Base-by-base conservation (phyloP, 768 basidiomycete species). In the Hebeloma cylindrosporum region DNA sequence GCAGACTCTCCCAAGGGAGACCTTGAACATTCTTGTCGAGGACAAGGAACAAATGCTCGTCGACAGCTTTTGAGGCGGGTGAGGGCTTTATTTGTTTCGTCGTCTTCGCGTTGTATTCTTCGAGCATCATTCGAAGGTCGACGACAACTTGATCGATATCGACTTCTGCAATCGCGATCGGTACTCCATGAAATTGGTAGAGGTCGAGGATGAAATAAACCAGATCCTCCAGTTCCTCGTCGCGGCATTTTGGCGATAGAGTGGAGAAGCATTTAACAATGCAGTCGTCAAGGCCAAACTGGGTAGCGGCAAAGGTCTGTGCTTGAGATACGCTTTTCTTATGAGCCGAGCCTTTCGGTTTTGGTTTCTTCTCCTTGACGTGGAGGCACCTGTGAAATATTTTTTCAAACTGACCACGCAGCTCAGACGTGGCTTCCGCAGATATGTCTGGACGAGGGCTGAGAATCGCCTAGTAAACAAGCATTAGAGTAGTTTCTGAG, bases 1-100 rank as follows among this genome's bases (percentile, higher is more conserved):
- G 93, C 10, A 97, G 80, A 18, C 88, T 94, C 66, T 98, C 96
- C 95, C 95, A 98, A 2, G 96, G 94, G 43, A 98, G 74, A 0
- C 82, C 80, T 58, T 93, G 90, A 8, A 94, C 69, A 47, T 88
- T 83, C 66, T 89, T 90, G 65, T 97, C 96, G 37, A 98, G 74
- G 14, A 95, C 78, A 48, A 98, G 71, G 69, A 97, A 95, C 26
- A 83, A 64, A 59, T 98, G 95, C 30, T 81, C 74, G 55, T 88
- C 85, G 4, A 68, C 53, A 16, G 56, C 50, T 31, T 26, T 37
- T 20, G 40, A 11, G 11, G 34, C 22, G 29, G 13, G 17, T 4
- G 53, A 44, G 3, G 50, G 31, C 20, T 55, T 61, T 5, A 47
- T 50, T 4, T 10, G 42, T 53, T 54, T 56, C 54, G 68, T 48